Conservation (phyloP, 139 green algal species). For the Zygnema cylindricum region DNA sequence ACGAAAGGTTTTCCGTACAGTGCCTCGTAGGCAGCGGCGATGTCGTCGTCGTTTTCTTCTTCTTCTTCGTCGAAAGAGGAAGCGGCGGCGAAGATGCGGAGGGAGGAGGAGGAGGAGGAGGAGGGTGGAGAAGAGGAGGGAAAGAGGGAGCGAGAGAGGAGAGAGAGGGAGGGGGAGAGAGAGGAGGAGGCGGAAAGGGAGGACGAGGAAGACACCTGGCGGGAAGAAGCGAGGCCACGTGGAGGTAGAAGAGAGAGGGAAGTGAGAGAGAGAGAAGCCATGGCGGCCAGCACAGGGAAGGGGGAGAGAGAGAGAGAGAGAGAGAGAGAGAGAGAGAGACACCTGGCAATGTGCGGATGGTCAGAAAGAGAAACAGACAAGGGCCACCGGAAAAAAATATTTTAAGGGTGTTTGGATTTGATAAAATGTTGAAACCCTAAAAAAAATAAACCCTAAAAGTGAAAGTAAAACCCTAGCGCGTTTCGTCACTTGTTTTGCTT, state of each 20-base stretch:
- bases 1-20: slow-evolving; percentile 47
- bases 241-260: neutral
- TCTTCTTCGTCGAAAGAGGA: slow-evolving; percentile 12
- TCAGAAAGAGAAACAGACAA: no score
- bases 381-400: no score
- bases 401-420: neutral
- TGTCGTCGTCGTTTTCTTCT: slow-evolving; percentile 52
- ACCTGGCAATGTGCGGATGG: neutral
- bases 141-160: neutral
- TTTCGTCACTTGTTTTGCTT: neutral
- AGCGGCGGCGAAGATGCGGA: neutral
- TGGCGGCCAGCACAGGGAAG: neutral
- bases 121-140: neutral
- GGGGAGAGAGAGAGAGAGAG: slow-evolving; percentile 4
- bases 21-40: slow-evolving; percentile 37
- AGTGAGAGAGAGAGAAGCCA: slow-evolving; percentile 9
- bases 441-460: neutral
- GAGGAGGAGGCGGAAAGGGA: slow-evolving; percentile 23
- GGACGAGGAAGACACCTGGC: neutral
- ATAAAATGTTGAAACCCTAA: neutral
- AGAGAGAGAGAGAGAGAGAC: neutral
- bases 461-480: neutral
- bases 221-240: neutral
- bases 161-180: neutral
- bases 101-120: neutral